A percentile compares a stretch with the other conserved stretches of the same genome.
These are phyloP conservation scores for Inosperma sp. DNA, from an alignment of 768 basidiomycete genomes.

Conservation along the genomic window DNA sequence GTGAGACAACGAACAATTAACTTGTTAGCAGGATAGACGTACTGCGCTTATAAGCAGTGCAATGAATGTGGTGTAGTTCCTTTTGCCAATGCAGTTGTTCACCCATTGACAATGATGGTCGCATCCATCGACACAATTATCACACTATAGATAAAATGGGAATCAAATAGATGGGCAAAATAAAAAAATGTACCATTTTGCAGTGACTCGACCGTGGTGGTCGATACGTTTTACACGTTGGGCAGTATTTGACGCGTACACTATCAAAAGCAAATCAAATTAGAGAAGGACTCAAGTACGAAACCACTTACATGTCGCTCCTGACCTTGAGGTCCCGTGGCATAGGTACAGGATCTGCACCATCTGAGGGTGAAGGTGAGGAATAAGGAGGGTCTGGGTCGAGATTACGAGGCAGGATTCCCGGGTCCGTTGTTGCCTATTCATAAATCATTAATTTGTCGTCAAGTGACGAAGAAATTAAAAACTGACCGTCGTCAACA, in stretches of 20 bases:
- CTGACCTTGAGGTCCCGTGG: conserved; percentile 81
- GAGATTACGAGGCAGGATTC: conserved; percentile 82
- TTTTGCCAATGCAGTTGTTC: conserved; percentile 92
- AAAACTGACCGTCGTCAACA: conserved; percentile 67
- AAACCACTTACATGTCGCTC: conserved; percentile 58
- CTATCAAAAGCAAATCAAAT: conserved; percentile 36
- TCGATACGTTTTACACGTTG: conserved; percentile 88
- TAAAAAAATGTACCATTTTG: conserved; percentile 63
- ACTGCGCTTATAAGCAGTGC: conserved; percentile 74
- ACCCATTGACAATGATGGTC: conserved; percentile 92
- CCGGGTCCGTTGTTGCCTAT: conserved; percentile 78
- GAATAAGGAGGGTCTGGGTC: conserved; percentile 84
- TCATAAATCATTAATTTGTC: not conserved
- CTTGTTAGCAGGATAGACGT: conserved; percentile 30
- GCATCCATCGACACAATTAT: conserved; percentile 95
- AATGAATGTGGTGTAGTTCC: conserved; percentile 95
- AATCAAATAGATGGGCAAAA: conserved; percentile 1
- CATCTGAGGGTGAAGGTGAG: conserved; percentile 57
- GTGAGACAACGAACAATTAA: not conserved
- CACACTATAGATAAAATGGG: conserved; percentile 53
- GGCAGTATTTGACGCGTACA: conserved; percentile 89
- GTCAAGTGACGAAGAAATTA: conserved; percentile 3
- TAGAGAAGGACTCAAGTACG: not conserved
- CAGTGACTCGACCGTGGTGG: conserved; percentile 95
- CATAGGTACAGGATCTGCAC: conserved; percentile 56